Conservation (phyloP, 2,329 filamentous ascomycete genomes). For the Sphaerulina vaccinii region DNA sequence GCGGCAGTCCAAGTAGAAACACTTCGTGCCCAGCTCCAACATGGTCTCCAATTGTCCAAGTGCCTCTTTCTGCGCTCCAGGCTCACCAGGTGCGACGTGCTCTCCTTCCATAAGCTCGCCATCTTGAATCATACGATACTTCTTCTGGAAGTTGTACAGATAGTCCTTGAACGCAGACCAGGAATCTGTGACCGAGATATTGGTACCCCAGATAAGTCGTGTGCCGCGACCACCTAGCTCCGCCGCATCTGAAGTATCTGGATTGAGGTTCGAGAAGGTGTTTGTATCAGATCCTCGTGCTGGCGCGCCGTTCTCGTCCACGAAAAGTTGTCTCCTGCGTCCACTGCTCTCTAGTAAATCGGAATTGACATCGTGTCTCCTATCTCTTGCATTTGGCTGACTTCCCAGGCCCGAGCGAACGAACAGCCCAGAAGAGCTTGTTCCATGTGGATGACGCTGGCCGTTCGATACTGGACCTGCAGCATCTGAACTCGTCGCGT, state of each 20-base stretch:
- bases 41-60: slow-evolving; percentile 80
- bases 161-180: slow-evolving; percentile 89
- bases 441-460: slow-evolving; percentile 64
- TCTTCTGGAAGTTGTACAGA: slow-evolving; percentile 83
- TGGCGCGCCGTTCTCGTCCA: slow-evolving; percentile 63
- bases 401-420: slow-evolving; percentile 62
- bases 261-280: slow-evolving; percentile 68
- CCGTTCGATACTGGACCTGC: slow-evolving; percentile 41
- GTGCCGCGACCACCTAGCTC: slow-evolving; percentile 77
- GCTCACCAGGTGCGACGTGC: slow-evolving; percentile 63
- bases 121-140: slow-evolving; percentile 90
- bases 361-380: slow-evolving; percentile 84
- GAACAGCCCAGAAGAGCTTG: slow-evolving; percentile 71
- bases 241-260: slow-evolving; percentile 89
- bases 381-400: slow-evolving; percentile 58
- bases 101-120: slow-evolving; percentile 73
- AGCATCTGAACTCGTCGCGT: slow-evolving; percentile 76
- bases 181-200: slow-evolving; percentile 88
- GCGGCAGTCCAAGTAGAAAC: slow-evolving; percentile 81
- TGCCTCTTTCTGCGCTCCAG: slow-evolving; percentile 78
- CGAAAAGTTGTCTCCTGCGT: slow-evolving; percentile 60
- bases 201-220: slow-evolving; percentile 93
- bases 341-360: slow-evolving; percentile 61
- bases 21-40: slow-evolving; percentile 78
- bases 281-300: slow-evolving; percentile 58